Evolutionary conservation across 371 early-diverging fungal species (phyloP), one percentile per base, ranked within the genome.

Genomic region (Apophysomyces trapeziformis): DNA sequence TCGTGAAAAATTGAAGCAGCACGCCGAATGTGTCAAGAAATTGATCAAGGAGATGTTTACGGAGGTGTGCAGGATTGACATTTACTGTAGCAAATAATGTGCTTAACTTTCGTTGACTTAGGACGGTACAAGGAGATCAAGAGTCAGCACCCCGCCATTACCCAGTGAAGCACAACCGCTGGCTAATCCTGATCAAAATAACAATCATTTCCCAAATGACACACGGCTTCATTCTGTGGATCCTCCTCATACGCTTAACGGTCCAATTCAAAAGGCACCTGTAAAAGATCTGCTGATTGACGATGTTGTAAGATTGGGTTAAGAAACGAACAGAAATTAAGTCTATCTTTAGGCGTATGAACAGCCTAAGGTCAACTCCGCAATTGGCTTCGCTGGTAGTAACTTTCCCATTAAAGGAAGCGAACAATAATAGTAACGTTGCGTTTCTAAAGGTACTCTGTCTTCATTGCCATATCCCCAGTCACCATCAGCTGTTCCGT

Each of bases 21-120:
- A 81, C 60, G 69, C 68, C 13, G 68, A 78, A 21, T 37, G 46
- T 8, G 71, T 81, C 0, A 74, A 72, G 12, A 38, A 32, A 7
- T 60, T 65, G n/a, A 71, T 79, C 5, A 74, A 64, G 7, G 60
- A 65, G 12, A 44, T 69, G 43, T 79, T 73, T 63, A 62, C 47
- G n/a, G 75, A 74, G 56, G 76, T 73, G 47, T 26, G 38, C 14
- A 18, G 13, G 14, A n/a, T 12, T 13, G 39, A 13, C 35, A 7
- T 14, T 9, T 13, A 13, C 39, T 11, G 21, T 26, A 43, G 21
- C 1, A 12, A 61, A 45, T 16, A 35, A 45, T 32, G 39, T 35
- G 5, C 46, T 32, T 14, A 61, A 41, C 41, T 9, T 6, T n/a
- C 5, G n/a, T 7, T 36, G 21, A 54, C 16, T 39, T 26, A 67